These are phyloP conservation scores for Fusarium albidum DNA, from an alignment of 2,329 filamentous ascomycete species.

Conservation along the genomic window DNA sequence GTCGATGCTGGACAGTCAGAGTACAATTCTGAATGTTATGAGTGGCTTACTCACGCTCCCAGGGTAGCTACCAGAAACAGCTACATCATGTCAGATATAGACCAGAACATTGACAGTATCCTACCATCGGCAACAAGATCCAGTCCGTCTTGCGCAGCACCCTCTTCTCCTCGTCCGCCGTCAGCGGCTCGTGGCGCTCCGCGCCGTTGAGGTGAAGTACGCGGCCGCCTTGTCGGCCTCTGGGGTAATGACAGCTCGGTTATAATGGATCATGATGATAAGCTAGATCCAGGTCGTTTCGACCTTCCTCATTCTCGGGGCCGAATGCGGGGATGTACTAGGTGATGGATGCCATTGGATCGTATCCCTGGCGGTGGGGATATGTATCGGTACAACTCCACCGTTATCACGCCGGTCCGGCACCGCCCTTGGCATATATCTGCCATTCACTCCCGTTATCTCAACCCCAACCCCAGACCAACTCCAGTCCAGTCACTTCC, in stretches of 20 bases:
- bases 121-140: not conserved
- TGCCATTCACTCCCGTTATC: too few species aligned
- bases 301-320: slow-evolving; percentile 3
- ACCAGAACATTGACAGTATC: too few species aligned
- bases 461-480: too few species aligned
- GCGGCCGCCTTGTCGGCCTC: slow-evolving; percentile 5
- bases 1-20: not conserved
- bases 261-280: not conserved
- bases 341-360: not conserved
- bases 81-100: not conserved
- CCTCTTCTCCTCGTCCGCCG: slow-evolving; percentile 12
- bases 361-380: not conserved
- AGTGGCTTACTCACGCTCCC: slow-evolving; percentile 14
- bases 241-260: too few species aligned
- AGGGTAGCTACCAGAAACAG: slow-evolving; percentile 9
- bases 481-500: too few species aligned
- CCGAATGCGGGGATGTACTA: slow-evolving; percentile 8
- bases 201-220: slow-evolving; percentile 6
- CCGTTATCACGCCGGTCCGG: too few species aligned
- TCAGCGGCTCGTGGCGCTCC: slow-evolving; percentile 6
- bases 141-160: slow-evolving; percentile 3
- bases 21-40: too few species aligned
- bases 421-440: too few species aligned
- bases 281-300: not conserved
- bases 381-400: slow-evolving; percentile 3